phyloP scores from a whole-genome alignment of 331 rosid genomes.

The Acacia concinna region DNA sequence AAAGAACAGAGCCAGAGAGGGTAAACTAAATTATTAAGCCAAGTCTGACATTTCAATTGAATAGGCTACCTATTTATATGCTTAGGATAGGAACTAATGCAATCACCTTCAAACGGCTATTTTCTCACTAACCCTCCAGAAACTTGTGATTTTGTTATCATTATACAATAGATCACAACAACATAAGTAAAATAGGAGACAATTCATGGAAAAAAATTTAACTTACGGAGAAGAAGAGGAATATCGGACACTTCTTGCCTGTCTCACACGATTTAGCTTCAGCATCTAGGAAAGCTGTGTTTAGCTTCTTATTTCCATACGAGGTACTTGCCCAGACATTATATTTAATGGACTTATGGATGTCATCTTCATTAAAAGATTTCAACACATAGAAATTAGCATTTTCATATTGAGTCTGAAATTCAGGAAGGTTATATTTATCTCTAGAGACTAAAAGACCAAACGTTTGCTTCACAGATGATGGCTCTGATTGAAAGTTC shows the following conservation, averaged over 20 bases:
- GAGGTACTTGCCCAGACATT: slow-evolving; percentile 89
- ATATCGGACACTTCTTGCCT: slow-evolving; percentile 61
- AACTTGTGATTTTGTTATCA: background rate
- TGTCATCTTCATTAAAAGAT: slow-evolving; percentile 86
- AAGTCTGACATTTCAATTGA: too few species aligned
- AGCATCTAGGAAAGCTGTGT: slow-evolving; percentile 58
- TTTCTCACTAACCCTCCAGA: too few species aligned
- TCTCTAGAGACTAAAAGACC: slow-evolving; percentile 44
- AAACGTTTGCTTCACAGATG: slow-evolving; percentile 48
- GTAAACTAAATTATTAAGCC: too few species aligned
- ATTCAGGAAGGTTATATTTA: slow-evolving; percentile 60
- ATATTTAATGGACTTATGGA: slow-evolving; percentile 76
- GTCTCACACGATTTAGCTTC: slow-evolving; percentile 54
- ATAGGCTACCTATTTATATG: too few species aligned
- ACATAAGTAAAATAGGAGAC: slow-evolving; percentile 13
- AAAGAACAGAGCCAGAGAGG: too few species aligned
- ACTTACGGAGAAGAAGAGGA: slow-evolving; percentile 92
- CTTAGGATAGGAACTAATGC: background rate
- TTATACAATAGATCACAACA: background rate
- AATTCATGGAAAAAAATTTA: slow-evolving; percentile 6
- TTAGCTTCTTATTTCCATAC: slow-evolving; percentile 69
- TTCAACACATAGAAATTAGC: slow-evolving; percentile 78
- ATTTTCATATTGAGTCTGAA: slow-evolving; percentile 52
- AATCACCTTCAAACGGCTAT: background rate
- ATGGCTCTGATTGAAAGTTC: slow-evolving; percentile 37